Evolutionary conservation across 805 yeast species (phyloP), one percentile per base, ranked within the genome.

Genomic region (Candida corydali): DNA sequence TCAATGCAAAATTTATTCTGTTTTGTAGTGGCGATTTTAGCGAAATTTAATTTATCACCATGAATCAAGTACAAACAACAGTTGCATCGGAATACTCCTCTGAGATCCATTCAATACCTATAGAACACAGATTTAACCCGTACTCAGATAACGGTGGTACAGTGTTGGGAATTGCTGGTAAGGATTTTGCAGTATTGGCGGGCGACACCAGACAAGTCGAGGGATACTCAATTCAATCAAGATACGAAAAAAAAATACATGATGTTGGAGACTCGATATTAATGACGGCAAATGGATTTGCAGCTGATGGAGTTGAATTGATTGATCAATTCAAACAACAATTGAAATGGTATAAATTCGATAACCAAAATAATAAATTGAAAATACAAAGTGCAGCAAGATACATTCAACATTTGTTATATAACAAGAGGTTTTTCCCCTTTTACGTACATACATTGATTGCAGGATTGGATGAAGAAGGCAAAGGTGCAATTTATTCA

Each of bases 181-280:
- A 87, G 59, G 97, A 93, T 62, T 93, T 88, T 54, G 96, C 96
- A 14, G 93, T 93, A 24, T 71, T 93, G 43, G 98, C 98, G 1
- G 98, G 98, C 31, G 98, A 93, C 61, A 93, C 98, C n/a, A 82
- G 98, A 70, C 94, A 85, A 54, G 86, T 95, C 4, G 81, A 84
- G 14, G 98, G 97, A 16, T 93, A 88, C 65, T 80, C 86, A 44
- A 93, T 93, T 60, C 88, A 93, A 59, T 81, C 97, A 8, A 80
- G 98, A 55, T 81, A 84, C 59, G 93, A 86, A 59, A 93, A 95
- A 29, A 89, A 87, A 61, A 85, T 93, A 38, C 82, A 86, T 52
- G 77, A 82, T 48, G 83, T 86, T 41, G 98, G 97, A 34, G 97
- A 91, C 60, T 75, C 84, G 55, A 71, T 93, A 36, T 75, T 85